These are phyloP conservation scores for Termitomyces sp. DNA, from an alignment of 768 basidiomycete genomes.

Conservation along the genomic window DNA sequence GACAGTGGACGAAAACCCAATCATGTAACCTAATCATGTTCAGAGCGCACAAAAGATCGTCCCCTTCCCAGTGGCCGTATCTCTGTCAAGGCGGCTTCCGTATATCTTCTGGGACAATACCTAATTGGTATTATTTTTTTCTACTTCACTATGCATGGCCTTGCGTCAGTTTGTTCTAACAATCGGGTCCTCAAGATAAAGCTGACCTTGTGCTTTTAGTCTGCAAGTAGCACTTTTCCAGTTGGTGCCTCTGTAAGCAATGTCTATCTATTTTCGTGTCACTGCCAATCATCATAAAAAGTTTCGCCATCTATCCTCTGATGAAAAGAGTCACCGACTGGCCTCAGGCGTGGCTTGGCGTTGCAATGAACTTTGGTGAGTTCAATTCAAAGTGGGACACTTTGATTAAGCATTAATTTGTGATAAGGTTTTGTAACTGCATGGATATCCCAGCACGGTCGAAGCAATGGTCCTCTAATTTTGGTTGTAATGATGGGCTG, in stretches of 20 bases:
- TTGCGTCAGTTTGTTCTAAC: constrained; percentile 9
- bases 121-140: constrained; percentile 34
- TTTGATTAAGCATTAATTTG: constrained; percentile 30
- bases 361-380: constrained; percentile 53
- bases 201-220: background rate
- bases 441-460: background rate
- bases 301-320: constrained; percentile 44
- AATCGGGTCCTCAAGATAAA: background rate
- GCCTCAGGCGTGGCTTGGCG: constrained; percentile 57
- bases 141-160: constrained; percentile 10
- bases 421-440: background rate
- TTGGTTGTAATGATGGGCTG: constrained; percentile 30
- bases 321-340: constrained; percentile 52
- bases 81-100: constrained; percentile 33
- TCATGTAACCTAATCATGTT: background rate
- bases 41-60: constrained; percentile 42
- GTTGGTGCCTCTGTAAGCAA: background rate
- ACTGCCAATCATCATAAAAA: constrained; percentile 26
- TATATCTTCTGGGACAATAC: constrained; percentile 39
- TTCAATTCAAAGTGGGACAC: constrained; percentile 14
- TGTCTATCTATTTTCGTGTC: constrained; percentile 14
- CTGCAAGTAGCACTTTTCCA: constrained; percentile 2
- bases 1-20: too few species aligned
- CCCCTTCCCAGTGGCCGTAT: constrained; percentile 45
- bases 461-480: constrained; percentile 26